Base-by-base conservation (phyloP, 2,329 filamentous ascomycete species). In the Leptographium procerum region DNA sequence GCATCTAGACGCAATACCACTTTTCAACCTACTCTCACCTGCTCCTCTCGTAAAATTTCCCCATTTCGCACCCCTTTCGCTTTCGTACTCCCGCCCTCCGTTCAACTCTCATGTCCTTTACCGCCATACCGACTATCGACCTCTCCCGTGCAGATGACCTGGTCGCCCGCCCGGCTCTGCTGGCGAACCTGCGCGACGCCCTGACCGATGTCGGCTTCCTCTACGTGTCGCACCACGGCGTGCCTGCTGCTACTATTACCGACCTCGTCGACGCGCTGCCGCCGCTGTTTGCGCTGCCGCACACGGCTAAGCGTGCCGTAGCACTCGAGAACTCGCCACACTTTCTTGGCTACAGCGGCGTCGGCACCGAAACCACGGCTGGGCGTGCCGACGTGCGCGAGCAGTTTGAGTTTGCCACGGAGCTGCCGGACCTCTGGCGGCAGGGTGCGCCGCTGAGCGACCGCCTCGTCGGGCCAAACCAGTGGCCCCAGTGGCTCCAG, bases 191-290 rank as follows among this genome's bases (percentile, higher is more conserved):
- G 34, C 86, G 87, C 19, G 77, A 87, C 70, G 88, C 89, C 0
- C 74, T 95, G 34, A 81, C 95, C 66, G 87, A 92, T 69, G 88
- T 95, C n/a, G 90, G 90, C 1, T 95, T 95, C 67, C 71, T 95
- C 26, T 95, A 95, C 67, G 80, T n/a, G n/a, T n/a, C n/a, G n/a
- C n/a, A n/a, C n/a, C n/a, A n/a, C n/a, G n/a, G n/a, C n/a, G n/a
- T n/a, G n/a, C n/a, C n/a, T n/a, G n/a, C n/a, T n/a, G n/a, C n/a
- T n/a, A n/a, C n/a, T n/a, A n/a, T n/a, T n/a, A n/a, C n/a, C n/a
- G n/a, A n/a, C n/a, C n/a, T n/a, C n/a, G n/a, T n/a, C n/a, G n/a
- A n/a, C n/a, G n/a, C n/a, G n/a, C n/a, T n/a, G n/a, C n/a, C n/a
- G n/a, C n/a, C n/a, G n/a, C n/a, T n/a, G n/a, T n/a, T n/a, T n/a